Base-by-base conservation (phyloP, 768 basidiomycete species). In the Mycena metata region DNA sequence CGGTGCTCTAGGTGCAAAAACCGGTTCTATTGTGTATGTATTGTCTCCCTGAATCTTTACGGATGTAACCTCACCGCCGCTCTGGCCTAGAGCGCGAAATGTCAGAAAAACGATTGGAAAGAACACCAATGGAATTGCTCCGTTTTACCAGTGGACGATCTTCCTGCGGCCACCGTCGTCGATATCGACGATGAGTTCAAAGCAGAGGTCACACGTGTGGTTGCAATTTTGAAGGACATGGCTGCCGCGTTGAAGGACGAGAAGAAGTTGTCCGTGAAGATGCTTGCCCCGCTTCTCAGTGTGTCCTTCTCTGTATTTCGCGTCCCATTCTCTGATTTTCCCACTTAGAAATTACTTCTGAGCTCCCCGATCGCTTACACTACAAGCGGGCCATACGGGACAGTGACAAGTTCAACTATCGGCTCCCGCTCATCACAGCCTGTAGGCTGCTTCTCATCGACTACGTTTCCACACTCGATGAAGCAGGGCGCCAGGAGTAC, bases 71-170 rank as follows among this genome's bases (percentile, higher is more conserved):
- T 65, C 55, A 65, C 41, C 19, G 24, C 47, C 33, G 9, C 46
- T 55, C 41, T 67, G 46, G 24, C 35, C 52, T 21, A 67, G 66
- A 67, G 66, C 45, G 43, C 66, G 41, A 60, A 56, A 42, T 67
- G 66, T 42, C 66, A 67, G 59, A 67, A 61, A 56, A 60, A 19
- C 42, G 66, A 67, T 24, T 67, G 66, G 66, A 67, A 67, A 55
- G 66, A 54, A 49, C 66, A 67, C 45, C 60, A 67, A 56, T 67
- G 66, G 66, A 67, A 61, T 51, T 67, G 66, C 66, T 67, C 66
- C 51, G 66, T 49, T 43, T 33, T 66, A 12, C 56, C 57, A 19
- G 57, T 52, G n/a, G 42, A 12, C 39, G 57, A 57, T 36, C 17
- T 51, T 33, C 64, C 55, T 58, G 56, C 65, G 36, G 52, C 57